Conservation (phyloP, 192 early-diverging fungal genomes). For the Oehlia diaphana region DNA sequence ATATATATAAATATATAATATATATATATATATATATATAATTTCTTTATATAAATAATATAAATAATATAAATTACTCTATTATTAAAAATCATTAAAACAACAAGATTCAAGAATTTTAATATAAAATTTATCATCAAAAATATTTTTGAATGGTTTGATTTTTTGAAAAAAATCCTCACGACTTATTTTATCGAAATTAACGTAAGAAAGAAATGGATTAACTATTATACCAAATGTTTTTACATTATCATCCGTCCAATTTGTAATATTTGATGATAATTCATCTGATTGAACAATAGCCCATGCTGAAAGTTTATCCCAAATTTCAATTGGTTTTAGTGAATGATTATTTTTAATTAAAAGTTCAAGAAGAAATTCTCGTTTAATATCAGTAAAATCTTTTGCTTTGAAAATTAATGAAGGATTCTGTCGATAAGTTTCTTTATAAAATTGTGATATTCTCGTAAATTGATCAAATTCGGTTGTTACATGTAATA, state of each 20-base stretch:
- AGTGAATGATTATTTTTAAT: background rate
- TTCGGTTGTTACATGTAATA: background rate
- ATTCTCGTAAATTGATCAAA: background rate
- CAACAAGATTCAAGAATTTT: background rate
- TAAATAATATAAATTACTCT: too few species aligned
- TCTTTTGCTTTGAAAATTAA: background rate
- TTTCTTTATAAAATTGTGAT: background rate
- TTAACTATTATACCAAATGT: background rate
- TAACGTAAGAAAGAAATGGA: background rate
- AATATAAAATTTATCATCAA: background rate
- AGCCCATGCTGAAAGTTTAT: background rate
- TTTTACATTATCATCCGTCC: background rate
- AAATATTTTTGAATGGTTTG: background rate
- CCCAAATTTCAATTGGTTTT: background rate
- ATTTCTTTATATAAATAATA: too few species aligned
- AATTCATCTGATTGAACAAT: background rate
- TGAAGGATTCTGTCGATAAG: background rate
- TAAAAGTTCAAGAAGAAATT: background rate
- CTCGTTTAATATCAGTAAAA: background rate
- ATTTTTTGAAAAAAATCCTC: background rate
- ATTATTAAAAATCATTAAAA: background rate
- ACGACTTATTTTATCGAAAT: background rate
- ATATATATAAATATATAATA: too few species aligned
- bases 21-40: too few species aligned
- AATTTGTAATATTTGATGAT: background rate